These are phyloP conservation scores for Sugiyamaella japonica DNA, from an alignment of 1,139 yeast species.

Conservation along the genomic window DNA sequence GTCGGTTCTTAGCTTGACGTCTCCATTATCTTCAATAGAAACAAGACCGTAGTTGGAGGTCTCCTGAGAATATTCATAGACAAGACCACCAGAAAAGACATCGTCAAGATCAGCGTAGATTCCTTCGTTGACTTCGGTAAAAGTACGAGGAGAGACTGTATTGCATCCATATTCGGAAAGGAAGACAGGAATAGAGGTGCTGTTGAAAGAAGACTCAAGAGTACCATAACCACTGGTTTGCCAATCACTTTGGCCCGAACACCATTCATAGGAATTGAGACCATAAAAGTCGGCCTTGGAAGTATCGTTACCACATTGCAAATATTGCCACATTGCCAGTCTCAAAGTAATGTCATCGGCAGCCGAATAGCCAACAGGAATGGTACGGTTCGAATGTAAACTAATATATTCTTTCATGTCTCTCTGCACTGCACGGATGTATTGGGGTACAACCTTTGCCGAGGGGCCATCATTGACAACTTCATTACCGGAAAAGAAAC, in stretches of 20 bases:
- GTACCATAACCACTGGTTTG: conserved; percentile 66
- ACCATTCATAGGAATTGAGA: conserved; percentile 89
- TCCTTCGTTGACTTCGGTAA: conserved; percentile 61
- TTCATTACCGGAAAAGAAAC: conserved; percentile 94
- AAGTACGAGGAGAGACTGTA: conserved; percentile 55
- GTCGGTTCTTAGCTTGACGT: conserved; percentile 52
- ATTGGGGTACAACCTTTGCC: conserved; percentile 57
- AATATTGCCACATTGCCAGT: conserved; percentile 73
- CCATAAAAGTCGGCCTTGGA: conserved; percentile 86
- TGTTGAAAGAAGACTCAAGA: conserved; percentile 61
- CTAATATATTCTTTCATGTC: conserved; percentile 83
- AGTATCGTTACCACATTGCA: conserved; percentile 67
- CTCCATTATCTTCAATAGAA: conserved; percentile 46
- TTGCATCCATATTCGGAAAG: conserved; percentile 85
- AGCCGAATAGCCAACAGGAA: conserved; percentile 93
- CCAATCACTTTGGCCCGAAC: conserved; percentile 64
- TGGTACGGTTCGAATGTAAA: conserved; percentile 63
- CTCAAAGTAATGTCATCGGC: conserved; percentile 78
- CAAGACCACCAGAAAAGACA: conserved; percentile 74
- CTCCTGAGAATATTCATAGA: conserved; percentile 74
- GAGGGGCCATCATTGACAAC: conserved; percentile 78
- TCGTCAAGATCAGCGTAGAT: conserved; percentile 55
- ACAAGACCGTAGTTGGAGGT: conserved; percentile 71
- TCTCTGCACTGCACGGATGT: conserved; percentile 86
- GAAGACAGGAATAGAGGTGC: conserved; percentile 75